These are phyloP conservation scores for Pharnaceum exiguum DNA, from an alignment of 148 eudicot species.

Conservation along the genomic window DNA sequence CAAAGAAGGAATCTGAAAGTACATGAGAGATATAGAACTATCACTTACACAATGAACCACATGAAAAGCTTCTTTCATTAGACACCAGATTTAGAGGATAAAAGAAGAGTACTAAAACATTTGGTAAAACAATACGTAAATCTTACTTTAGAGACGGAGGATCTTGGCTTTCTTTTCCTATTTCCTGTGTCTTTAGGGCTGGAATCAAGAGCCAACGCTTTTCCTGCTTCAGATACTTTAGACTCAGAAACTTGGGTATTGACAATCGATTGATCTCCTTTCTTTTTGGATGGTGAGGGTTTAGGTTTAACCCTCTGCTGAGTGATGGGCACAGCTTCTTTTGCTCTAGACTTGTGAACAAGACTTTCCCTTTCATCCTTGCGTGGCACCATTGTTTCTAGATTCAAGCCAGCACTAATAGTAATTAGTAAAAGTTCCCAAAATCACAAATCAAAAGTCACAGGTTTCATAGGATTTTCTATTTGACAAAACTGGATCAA, in stretches of 20 bases:
- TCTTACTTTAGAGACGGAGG: conserved; percentile 50
- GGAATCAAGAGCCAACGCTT: conserved; percentile 32
- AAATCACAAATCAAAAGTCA: no score
- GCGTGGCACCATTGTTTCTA: conserved; percentile 43
- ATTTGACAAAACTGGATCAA: no score
- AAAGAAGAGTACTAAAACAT: neutral
- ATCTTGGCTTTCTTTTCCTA: conserved; percentile 54
- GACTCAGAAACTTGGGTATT: conserved; percentile 31
- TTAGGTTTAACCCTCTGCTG: conserved; percentile 39
- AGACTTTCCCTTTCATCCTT: conserved; percentile 46
- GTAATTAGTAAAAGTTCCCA: no score
- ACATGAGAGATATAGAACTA: neutral
- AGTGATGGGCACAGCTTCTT: conserved; percentile 29
- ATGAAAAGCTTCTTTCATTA: no score
- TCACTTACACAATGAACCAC: conserved; percentile 14
- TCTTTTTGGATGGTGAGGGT: conserved; percentile 40
- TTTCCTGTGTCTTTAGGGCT: conserved; percentile 28
- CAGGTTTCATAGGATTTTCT: no score
- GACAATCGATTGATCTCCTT: conserved; percentile 32
- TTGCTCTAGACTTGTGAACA: conserved; percentile 36
- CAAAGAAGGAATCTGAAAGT: conserved; percentile 38
- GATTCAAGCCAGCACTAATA: conserved; percentile 1
- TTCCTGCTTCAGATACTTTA: conserved; percentile 48
- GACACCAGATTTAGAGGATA: neutral
- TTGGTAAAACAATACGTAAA: conserved; percentile 1